Base-by-base conservation (phyloP, 495 filamentous ascomycete species). In the Pseudevernia furfuracea region DNA sequence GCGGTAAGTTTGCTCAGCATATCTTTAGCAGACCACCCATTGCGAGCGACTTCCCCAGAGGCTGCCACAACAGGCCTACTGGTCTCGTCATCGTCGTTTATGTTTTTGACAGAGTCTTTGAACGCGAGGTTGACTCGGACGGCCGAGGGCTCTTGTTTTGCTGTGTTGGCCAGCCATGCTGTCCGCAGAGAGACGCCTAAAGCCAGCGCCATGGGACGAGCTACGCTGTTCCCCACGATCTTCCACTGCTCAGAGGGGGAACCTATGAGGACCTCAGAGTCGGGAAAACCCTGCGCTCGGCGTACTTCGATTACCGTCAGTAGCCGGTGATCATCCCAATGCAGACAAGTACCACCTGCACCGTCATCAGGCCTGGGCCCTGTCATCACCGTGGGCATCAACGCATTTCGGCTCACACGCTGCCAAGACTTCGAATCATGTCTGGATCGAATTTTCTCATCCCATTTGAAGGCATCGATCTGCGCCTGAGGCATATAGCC, bases 161-260 rank as follows among this genome's bases (percentile, higher is more conserved):
- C 21, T 41, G 37, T 34, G 38, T 71, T 70, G 14, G 53, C 62
- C 34, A 72, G 59, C 73, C 75, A 88, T 0, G 88, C 85, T 63
- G 85, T 79, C 25, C 87, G 74, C 5, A 91, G 73, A 43, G 78
- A 69, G 32, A 68, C 1, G 34, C 68, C 68, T 11, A 68, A 69
- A 21, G 82, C 85, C 30, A 88, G 62, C 10, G 87, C 78, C 23
- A 88, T 81, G 8, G 77, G 77, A 30, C 87, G 80, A n/a, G 84
- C 81, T 4, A 92, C 89, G 58, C 82, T 85, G 70, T 92, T 92
- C 0, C 88, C 89, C 19, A 90, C 75, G 44, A 88, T 80, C 62
- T 79, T 82, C 75, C 81, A 85, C 67, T 85, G 82, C 17, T 83
- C 72, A 0, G 60, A 43, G 1, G 77, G 67, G 10, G 58, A 61